A percentile compares a stretch with the other conserved stretches of the same genome.
Conservation (phyloP, 2,329 filamentous ascomycete genomes). For the Tolypocladium sp. region DNA sequence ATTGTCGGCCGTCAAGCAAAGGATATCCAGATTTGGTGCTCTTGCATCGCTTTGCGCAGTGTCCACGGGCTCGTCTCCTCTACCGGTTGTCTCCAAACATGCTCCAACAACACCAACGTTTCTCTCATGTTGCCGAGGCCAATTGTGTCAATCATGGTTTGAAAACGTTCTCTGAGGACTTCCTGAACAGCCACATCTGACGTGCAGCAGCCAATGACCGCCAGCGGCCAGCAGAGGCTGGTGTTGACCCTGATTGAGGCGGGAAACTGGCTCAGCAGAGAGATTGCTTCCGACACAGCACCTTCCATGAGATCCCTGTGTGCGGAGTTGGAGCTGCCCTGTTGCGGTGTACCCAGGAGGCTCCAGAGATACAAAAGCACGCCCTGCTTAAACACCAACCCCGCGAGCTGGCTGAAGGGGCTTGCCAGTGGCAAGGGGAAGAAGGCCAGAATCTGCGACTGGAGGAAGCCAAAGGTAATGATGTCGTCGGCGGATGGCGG, state of each 20-base stretch:
- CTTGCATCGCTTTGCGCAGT: constrained; percentile 33
- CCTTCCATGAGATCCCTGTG: constrained; percentile 16
- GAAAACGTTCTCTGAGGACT: constrained; percentile 22
- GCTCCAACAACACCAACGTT: constrained; percentile 29
- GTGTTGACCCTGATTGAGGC: constrained; percentile 26
- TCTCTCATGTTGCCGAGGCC: constrained; percentile 36
- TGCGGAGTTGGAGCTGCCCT: constrained; percentile 8
- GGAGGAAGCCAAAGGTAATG: constrained; percentile 31
- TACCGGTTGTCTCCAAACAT: constrained; percentile 27
- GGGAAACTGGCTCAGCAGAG: constrained; percentile 20
- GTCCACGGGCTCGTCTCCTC: constrained; percentile 29
- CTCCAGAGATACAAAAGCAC: constrained; percentile 32
- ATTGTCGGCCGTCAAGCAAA: constrained; percentile 25
- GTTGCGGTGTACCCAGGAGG: constrained; percentile 19
- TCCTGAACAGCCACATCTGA: constrained; percentile 23
- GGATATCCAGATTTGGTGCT: constrained; percentile 37
- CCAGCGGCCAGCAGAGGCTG: constrained; percentile 28
- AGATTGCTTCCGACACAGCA: constrained; percentile 19
- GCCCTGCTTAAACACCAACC: constrained; percentile 34
- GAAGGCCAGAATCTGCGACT: constrained; percentile 30
- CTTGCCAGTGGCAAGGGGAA: constrained; percentile 23
- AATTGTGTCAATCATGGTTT: constrained; percentile 24
- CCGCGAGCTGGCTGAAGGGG: constrained; percentile 28
- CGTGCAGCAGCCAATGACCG: constrained; percentile 27
- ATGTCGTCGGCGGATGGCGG: constrained; percentile 29